phyloP scores from a whole-genome alignment of 306 rosid species.

The Quercus robur region DNA sequence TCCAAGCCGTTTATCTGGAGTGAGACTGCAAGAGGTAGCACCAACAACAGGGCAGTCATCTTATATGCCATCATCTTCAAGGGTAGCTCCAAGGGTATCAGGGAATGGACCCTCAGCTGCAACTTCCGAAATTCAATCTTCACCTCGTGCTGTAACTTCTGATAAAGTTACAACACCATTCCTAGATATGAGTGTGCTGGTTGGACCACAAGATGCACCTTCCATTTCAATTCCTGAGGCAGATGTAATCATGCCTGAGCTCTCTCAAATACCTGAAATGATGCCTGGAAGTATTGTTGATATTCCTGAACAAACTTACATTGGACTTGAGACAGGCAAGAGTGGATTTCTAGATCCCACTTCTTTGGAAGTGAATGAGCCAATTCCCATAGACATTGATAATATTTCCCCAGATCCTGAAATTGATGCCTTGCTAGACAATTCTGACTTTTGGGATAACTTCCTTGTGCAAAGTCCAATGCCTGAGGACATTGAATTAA shows the following conservation, averaged over 20 bases:
- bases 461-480: constrained; percentile 43
- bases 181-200: constrained; percentile 39
- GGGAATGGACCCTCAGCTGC: constrained; percentile 33
- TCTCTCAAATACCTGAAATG: constrained; percentile 53
- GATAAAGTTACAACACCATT: constrained; percentile 34
- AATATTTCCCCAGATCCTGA: constrained; percentile 53
- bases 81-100: constrained; percentile 34
- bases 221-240: constrained; percentile 46
- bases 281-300: constrained; percentile 41
- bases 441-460: constrained; percentile 62
- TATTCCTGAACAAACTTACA: constrained; percentile 46
- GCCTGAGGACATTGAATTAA: constrained; percentile 49
- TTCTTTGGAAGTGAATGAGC: constrained; percentile 42
- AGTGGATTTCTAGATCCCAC: constrained; percentile 47
- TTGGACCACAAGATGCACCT: constrained; percentile 39
- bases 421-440: constrained; percentile 60
- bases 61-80: constrained; percentile 30
- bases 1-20: constrained; percentile 59
- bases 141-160: constrained; percentile 42
- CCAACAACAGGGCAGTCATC: constrained; percentile 55
- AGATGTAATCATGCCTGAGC: constrained; percentile 62
- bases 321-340: constrained; percentile 39
- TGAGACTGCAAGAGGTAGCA: constrained; percentile 79
- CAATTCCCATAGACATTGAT: constrained; percentile 60
- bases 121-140: constrained; percentile 48